phyloP scores from a whole-genome alignment of 1,284 basidiomycete genomes.

The Fomitiporia mediterranea region DNA sequence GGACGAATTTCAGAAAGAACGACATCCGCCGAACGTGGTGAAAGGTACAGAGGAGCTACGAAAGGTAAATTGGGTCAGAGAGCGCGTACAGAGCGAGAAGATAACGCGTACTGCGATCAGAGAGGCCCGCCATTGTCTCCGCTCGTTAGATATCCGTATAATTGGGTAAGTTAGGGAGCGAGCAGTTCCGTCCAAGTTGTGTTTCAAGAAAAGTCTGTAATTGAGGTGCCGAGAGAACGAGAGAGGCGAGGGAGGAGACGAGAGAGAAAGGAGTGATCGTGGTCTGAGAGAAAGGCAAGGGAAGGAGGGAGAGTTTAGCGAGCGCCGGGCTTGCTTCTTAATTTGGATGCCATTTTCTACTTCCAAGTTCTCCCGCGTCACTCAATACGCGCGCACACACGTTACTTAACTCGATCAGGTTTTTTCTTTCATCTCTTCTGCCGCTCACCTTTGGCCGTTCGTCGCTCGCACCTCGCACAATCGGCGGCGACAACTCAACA shows the following conservation, averaged over 20 bases:
- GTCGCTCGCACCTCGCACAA: not conserved
- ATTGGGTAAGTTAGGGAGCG: not conserved
- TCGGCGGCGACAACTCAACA: not conserved
- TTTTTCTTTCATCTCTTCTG: conserved; percentile 1
- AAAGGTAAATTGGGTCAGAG: not conserved
- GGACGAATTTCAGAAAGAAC: conserved; percentile 88
- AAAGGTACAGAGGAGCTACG: conserved; percentile 67
- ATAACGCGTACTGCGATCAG: conserved; percentile 13
- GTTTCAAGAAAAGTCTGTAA: not conserved
- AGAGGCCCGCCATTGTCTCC: conserved; percentile 11
- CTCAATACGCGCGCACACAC: no score
- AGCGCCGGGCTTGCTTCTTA: not conserved
- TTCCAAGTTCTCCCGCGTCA: not conserved
- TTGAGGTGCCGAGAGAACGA: conserved; percentile 2
- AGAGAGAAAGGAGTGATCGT: not conserved
- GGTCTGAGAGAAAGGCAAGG: not conserved
- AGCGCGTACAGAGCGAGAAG: conserved; percentile 2
- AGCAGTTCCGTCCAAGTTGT: not conserved
- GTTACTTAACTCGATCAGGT: not conserved
- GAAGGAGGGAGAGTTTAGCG: not conserved
- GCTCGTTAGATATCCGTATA: not conserved
- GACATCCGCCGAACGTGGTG: conserved; percentile 76
- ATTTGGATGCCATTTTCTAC: not conserved
- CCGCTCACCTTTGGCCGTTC: not conserved
- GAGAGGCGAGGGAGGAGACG: not conserved